Base-by-base conservation (phyloP, 1,284 basidiomycete genomes). In the Melampsora americana region DNA sequence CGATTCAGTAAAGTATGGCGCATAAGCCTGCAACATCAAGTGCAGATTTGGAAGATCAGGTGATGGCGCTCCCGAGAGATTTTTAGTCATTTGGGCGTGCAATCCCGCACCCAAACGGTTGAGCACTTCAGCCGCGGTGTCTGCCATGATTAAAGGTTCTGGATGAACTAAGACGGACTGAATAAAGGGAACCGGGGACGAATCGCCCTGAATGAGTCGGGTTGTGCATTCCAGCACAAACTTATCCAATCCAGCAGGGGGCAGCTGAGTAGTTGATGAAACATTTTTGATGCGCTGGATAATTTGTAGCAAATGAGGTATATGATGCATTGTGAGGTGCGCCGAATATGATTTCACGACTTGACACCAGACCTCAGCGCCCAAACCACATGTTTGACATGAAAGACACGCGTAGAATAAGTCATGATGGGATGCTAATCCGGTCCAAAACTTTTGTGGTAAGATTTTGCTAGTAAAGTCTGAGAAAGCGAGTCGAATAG, bases 371-470 rank as follows among this genome's bases (percentile, higher is more conserved):
- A 59, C 59, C 50, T 48, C 18, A 48, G 39, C 32, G 44, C 46
- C 56, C n/a, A 62, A n/a, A 42, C 59, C 46, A 28, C 60, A 35
- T 23, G 42, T 44, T n/a, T 11, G 39, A 26, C 26, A 67, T 62
- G 66, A 46, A 60, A 75, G 73, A 50, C 59, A 67, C 30, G 60
- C 53, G 59, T 67, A 66, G 46, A 75, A 68, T 20, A 75, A 44
- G 66, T 59, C 66, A 59, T 68, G 66, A 62, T 75, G 73, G 14
- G 46, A 42, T 30, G 18, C 66, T 26, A 66, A 75, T 23, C 66
- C 73, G 23, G 39, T 28, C 73, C 73, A 75, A 23, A 75, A 35
- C 23, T 59, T 66, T 35, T 35, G 35, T 18, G 73, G 66, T 50
- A 75, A 44, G 18, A 16, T 20, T 60, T 30, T 44, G 48, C 26